Evolutionary conservation across 768 basidiomycete species (phyloP), one percentile per base, ranked within the genome.

Genomic region (Tricholoma matsutake): DNA sequence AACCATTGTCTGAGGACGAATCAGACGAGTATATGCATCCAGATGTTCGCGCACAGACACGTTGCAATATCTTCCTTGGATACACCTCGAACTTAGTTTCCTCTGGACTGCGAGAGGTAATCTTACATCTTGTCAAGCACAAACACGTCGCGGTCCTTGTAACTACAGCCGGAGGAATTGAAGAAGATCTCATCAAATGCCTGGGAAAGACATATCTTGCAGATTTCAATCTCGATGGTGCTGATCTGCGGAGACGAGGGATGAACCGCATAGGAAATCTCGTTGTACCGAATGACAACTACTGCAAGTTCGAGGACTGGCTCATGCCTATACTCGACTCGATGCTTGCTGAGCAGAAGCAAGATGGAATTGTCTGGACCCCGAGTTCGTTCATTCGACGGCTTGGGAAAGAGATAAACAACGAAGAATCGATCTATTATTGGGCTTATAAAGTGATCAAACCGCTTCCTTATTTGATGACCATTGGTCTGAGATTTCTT

Each of bases 221-320:
- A 0, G 93, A 95, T 66, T 99, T 97, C 74, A 85, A 91, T 70
- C 82, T 97, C 58, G 90, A 96, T 63, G 97, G 97, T 13, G 92
- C 94, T 5, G 87, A 88, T 59, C 76, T 99, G 59, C 85, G 97
- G 47, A 87, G 80, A 70, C 83, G 85, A 62, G 97, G 97, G n/a
- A 86, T 99, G 83, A 99, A 99, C 68, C 86, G 97, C 35, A 94
- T 98, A 63, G 97, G 97, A 32, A 99, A 99, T 69, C 84, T 99
- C 45, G 78, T 99, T 60, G 86, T 99, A 2, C 97, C 97, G 3
- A 99, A 99, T 70, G 94, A 97, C 68, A 98, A 98, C 71, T 99
- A 99, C 75, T 98, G 97, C 86, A 90, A 92, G 69, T 99, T 98
- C 67, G 97, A 99, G 76, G 96, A 98, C 72, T 99, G 97, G 97